phyloP scores from a whole-genome alignment of 345 rosid species.

The Salix suchowensis region DNA sequence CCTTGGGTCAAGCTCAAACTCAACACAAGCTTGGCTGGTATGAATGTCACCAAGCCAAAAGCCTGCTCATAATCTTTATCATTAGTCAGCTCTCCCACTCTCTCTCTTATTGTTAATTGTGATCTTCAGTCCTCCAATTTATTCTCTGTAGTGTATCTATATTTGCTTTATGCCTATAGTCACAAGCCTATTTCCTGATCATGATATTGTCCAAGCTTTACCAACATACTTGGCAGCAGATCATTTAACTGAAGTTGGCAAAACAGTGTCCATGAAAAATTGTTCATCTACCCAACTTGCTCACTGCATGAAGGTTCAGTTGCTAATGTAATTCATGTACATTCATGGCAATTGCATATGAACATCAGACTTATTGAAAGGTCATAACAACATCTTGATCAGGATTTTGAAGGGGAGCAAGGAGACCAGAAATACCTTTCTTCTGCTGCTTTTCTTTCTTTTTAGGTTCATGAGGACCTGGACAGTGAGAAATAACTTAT shows the following conservation, averaged over 20 bases:
- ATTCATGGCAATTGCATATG: not conserved
- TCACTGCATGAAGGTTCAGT: not conserved
- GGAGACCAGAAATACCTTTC: constrained; percentile 47
- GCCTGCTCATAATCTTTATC: not conserved
- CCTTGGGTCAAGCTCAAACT: not conserved
- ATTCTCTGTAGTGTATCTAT: not conserved
- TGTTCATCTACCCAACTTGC: not conserved
- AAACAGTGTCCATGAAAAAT: not conserved
- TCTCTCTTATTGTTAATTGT: not conserved
- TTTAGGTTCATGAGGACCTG: constrained; percentile 39
- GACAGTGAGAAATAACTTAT: constrained; percentile 15
- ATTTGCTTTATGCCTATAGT: not conserved
- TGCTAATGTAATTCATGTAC: not conserved
- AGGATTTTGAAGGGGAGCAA: constrained; percentile 48
- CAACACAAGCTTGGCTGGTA: not conserved
- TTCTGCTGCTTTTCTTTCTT: constrained; percentile 50
- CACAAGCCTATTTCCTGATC: not conserved
- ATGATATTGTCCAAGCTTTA: not conserved
- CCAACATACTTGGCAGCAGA: not conserved
- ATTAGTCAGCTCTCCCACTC: not conserved
- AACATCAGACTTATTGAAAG: not conserved
- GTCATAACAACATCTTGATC: not conserved
- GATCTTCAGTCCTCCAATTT: not conserved
- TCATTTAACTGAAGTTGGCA: not conserved
- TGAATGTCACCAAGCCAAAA: not conserved